Evolutionary conservation across 768 basidiomycete genomes (phyloP), one percentile per base, ranked within the genome.

Genomic region (Boletus coccyginus): DNA sequence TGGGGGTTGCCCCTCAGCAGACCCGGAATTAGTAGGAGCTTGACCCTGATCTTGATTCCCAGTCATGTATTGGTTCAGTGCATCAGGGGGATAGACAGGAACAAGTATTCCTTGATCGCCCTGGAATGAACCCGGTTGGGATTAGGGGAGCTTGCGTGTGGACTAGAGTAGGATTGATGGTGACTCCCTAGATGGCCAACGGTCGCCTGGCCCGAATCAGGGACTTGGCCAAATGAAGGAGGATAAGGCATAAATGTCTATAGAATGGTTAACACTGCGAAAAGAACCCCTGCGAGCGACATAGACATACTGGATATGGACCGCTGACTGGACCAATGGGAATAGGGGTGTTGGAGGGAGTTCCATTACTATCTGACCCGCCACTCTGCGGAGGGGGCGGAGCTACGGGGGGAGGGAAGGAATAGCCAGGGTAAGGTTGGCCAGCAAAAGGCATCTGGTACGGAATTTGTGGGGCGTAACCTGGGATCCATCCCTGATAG

Each of bases 101-200:
- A 88, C 81, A 31, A 90, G 75, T n/a, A 82, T 82, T 6, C 88
- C 87, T 49, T 86, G 84, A 53, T 88, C 85, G 52, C 84, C 83
- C 57, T 88, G 86, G 51, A n/a, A 87, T 81, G 63, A 89, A 90
- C 2, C 86, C 85, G 0, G 83, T 81, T 2, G 87, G 83, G 43
- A 79, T 73, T 12, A 88, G 71, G 17, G 88, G 86, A 5, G 86
- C 78, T 62, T 84, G 82, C 33, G 59, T 19, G 42, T 67, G 64
- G 50, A 62, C 35, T 46, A 66, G 36, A 5, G 58, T 32, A 19
- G 56, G 45, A 29, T 65, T 63, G 19, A 47, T 53, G 13, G 41
- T 40, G 27, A 56, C 40, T 53, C 70, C 68, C 7, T n/a, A 54
- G 45, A 27, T 62, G 70, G 24, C 58, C 50, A 24, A 43, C n/a